phyloP scores from a whole-genome alignment of 805 yeast genomes.

The Hanseniaspora taiwanica region DNA sequence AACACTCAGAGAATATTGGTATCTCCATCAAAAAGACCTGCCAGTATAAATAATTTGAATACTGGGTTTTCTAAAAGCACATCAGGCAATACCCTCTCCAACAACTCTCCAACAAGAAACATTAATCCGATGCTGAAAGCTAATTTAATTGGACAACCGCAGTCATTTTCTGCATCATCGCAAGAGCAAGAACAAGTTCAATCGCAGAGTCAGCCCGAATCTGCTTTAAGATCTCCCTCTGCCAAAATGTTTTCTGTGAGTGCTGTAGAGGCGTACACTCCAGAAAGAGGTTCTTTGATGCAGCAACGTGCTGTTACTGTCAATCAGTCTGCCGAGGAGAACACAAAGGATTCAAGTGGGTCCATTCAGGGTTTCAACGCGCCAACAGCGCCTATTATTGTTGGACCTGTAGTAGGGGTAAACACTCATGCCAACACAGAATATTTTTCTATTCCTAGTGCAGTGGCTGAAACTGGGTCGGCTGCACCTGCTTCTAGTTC shows the following conservation, averaged over 20 bases:
- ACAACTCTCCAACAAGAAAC: constrained; percentile 6
- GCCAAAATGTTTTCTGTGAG: constrained; percentile 32
- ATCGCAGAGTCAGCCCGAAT: constrained; percentile 14
- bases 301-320: neutral
- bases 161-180: too few species aligned
- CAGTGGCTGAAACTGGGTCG: too few species aligned
- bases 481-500: too few species aligned
- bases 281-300: constrained; percentile 35
- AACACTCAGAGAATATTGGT: constrained; percentile 1
- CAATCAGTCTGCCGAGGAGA: too few species aligned
- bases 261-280: constrained; percentile 52
- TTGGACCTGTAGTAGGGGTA: too few species aligned
- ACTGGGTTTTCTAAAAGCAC: constrained; percentile 5
- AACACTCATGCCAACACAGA: too few species aligned
- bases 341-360: too few species aligned
- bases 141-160: constrained; percentile 8
- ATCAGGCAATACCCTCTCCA: constrained; percentile 4
- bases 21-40: constrained; percentile 5
- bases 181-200: too few species aligned
- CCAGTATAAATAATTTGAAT: constrained; percentile 5
- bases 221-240: constrained; percentile 22
- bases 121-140: neutral
- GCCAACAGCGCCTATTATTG: too few species aligned
- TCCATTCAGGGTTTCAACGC: too few species aligned
- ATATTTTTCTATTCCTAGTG: too few species aligned